Evolutionary conservation across 2,329 filamentous ascomycete genomes (phyloP).

Genomic region (Magnaporthiopsis incrustans): DNA sequence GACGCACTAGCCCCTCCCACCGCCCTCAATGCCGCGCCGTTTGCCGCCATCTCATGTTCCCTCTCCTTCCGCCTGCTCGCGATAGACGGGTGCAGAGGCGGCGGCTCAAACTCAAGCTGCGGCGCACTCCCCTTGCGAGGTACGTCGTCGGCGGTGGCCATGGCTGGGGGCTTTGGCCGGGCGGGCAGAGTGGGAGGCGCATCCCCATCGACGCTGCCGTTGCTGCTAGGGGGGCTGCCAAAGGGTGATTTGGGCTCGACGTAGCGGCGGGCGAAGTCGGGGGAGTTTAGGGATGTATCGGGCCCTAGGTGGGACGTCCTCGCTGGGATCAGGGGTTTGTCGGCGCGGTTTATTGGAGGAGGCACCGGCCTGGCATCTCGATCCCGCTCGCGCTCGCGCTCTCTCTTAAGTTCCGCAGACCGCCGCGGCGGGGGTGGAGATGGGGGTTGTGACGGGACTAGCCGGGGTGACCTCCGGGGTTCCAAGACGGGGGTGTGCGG

Average conservation of each 20-base stretch:
- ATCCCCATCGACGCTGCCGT: constrained; percentile 48
- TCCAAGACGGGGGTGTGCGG: constrained; percentile 42
- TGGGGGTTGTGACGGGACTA: constrained; percentile 42
- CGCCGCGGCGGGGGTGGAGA: constrained; percentile 57
- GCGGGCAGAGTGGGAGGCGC: constrained; percentile 40
- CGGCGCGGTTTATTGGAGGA: constrained; percentile 71
- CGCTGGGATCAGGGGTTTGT: constrained; percentile 46
- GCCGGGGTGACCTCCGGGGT: constrained; percentile 38
- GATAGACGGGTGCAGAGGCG: constrained; percentile 42
- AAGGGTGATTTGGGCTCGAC: constrained; percentile 63
- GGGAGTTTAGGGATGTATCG: constrained; percentile 8
- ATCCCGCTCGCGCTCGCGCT: constrained; percentile 28
- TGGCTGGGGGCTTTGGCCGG: constrained; percentile 38
- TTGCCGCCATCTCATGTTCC: constrained; percentile 28
- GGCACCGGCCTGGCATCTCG: constrained; percentile 39
- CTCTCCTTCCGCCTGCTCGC: constrained; percentile 36
- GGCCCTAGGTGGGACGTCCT: constrained; percentile 18
- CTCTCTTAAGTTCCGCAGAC: constrained; percentile 49
- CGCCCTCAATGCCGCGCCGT: constrained; percentile 21
- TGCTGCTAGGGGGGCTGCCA: constrained; percentile 73
- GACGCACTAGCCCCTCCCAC: not conserved
- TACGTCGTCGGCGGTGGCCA: constrained; percentile 12
- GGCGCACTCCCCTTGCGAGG: constrained; percentile 23
- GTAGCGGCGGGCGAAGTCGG: constrained; percentile 27
- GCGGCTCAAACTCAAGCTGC: constrained; percentile 38